Evolutionary conservation across 2,329 filamentous ascomycete genomes (phyloP), one percentile per base, ranked within the genome.

Genomic region (Fusarium gaditjirri): DNA sequence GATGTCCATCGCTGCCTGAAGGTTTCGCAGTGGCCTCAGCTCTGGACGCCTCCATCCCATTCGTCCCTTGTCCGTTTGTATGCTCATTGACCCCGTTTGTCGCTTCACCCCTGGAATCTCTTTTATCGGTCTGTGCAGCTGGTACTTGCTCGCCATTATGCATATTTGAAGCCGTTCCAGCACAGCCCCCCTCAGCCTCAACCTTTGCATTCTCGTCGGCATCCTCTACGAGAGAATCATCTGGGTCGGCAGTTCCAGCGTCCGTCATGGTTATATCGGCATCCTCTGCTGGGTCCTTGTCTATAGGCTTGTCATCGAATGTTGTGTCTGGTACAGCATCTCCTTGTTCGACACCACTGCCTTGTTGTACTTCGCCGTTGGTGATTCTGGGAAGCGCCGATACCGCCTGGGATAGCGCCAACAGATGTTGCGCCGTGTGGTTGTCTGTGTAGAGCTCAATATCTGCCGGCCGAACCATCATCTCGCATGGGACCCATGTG

Each of bases 401-500:
- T 21, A 74, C 65, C 42, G 61, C 59, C 44, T 80, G 76, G 25
- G 78, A 75, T 17, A 80, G 62, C 36, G 73, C 78, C 43, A 81
- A 70, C 46, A 82, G 79, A 59, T 82, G 80, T 42, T 80, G 81
- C 27, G 81, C 80, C 13, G 85, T 79, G 52, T 84, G 82, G 25
- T 85, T 81, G 57, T 88, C 84, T 53, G 83, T 84, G 70, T 87
- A 92, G 4, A 90, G 79, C 39, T 87, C 83, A 59, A 85, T 81
- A 74, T 92, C 89, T 73, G 88, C 84, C 9, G 86, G 82, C 2
- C 86, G 86, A 41, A 90, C 81, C 81, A 91, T 87, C 71, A 85
- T 82, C 50, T 86, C 85, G 76, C 89, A 91, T 12, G 89, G 89
- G 47, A 87, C 86, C 90, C 90, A 92, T 19, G 89, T 90, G 70